Base-by-base conservation (phyloP, 2,329 filamentous ascomycete species). In the Hortaea sp. region DNA sequence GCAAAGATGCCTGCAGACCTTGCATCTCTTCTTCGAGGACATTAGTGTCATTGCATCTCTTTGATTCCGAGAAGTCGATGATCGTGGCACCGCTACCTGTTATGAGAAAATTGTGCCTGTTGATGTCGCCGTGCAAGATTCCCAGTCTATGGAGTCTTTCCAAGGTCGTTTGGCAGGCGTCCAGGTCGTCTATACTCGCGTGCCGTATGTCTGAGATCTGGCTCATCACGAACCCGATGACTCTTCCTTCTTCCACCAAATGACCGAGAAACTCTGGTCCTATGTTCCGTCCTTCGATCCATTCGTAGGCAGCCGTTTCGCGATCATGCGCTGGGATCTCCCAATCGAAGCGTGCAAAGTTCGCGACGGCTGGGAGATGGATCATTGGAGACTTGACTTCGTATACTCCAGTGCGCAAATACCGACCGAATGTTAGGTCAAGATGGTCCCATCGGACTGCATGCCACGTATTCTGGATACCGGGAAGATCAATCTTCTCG, bases 211-310 rank as follows among this genome's bases (percentile, higher is more conserved):
- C 54, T 9, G 48, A 47, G 11, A 68, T 48, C 10, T 58, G 43
- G 46, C 65, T 61, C 7, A 66, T 48, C 7, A 69, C 39, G 47
- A 72, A 67, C 5, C 67, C 66, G 42, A 70, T 68, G 10, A 67
- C 61, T 32, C 67, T 54, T 1, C 59, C 64, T 3, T 60, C 50
- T 51, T 71, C 68, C 2, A 51, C 62, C 31, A 71, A 48, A 41
- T 69, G 64, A 2, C 60, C 68, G 4, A 70, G 56, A 44, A 71
- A 68, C 31, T 48, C 45, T 2, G 68, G 68, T 7, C 60, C 64
- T 27, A 70, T 66, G 11, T 49, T 47, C 30, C 57, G 51, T 38
- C 57, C 61, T 4, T 61, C 45, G 13, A 70, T 64, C 60, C 62
- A 63, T 42, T 63, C 45, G 48, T 71, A 69, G 4, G 61, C 64